Base-by-base conservation (phyloP, 192 early-diverging fungal species). In the Coemansia reversa region DNA sequence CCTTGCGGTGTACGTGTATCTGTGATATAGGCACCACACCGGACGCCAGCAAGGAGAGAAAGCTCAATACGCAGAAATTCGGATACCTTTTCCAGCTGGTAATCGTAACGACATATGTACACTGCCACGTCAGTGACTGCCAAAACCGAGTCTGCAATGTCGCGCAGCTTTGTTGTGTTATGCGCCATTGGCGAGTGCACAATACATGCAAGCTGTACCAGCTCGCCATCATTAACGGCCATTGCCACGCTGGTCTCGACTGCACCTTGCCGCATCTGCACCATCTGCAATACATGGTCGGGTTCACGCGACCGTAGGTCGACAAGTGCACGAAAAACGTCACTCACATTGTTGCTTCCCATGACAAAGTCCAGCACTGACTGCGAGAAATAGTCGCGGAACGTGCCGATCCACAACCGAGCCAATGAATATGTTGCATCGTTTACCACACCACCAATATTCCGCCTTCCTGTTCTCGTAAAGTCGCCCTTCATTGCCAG, bases 401-500 rank as follows among this genome's bases (percentile, higher is more conserved):
- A 85, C 0, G 86, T 90, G 75, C 87, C 90, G 25, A 87, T 86
- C 75, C 88, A 91, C 76, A 91, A 76, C 8, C 88, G 80, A 1
- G 90, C 87, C 27, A 91, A 67, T 23, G 90, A 91, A 55, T 91
- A 90, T 19, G 90, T 88, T 1, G 89, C 88, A 65, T 91, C 90
- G 56, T 87, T 91, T 68, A 91, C 79, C 65, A 91, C 76, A 9
- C 87, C 87, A 49, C 84, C 79, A 53, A 91, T 62, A 67, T 91
- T 91, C 35, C 90, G 83, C 60, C 89, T 90, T 23, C 90, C 90
- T 5, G 86, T 88, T 66, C 90, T 69, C 5, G 89, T 92, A 65
- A 88, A 92, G 62, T 92, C 91, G 7, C 89, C 88, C 58, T 91
- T 90, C 67, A 92, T 74, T 3, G 91, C 89, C 66, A 86, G 87